phyloP scores from a whole-genome alignment of 73 alveolate genomes.

The Paramecium sonneborni region DNA sequence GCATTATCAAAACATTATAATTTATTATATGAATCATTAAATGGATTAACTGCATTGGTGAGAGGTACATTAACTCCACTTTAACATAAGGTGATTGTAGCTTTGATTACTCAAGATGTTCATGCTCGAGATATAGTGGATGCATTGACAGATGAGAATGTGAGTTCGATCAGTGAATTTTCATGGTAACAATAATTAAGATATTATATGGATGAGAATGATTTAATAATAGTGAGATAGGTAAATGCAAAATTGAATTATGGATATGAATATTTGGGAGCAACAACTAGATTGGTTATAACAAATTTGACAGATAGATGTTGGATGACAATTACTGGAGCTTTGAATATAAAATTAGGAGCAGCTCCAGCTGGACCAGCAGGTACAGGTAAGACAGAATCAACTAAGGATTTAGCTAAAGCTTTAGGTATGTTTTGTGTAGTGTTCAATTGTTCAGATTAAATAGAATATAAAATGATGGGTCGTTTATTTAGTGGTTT shows the following conservation, averaged over 20 bases:
- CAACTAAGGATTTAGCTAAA: constrained; percentile 99
- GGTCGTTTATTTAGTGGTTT: constrained; percentile 99
- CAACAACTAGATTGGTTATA: constrained; percentile 96
- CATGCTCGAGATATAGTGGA: constrained; percentile 97
- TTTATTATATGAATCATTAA: constrained; percentile 60
- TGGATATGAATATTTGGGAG: constrained; percentile 99
- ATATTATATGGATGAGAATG: constrained; percentile 95
- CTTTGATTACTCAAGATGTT: constrained; percentile 93
- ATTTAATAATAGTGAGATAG: constrained; percentile 85
- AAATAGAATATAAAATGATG: constrained; percentile 99
- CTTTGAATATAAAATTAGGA: constrained; percentile 98
- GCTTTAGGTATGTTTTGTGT: constrained; percentile 99
- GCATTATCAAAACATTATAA: constrained; percentile 58
- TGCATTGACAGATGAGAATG: constrained; percentile 73
- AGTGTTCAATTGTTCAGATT: constrained; percentile 99
- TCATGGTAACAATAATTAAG: constrained; percentile 86
- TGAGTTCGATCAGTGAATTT: constrained; percentile 64
- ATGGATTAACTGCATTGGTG: constrained; percentile 88
- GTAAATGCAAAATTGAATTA: constrained; percentile 92
- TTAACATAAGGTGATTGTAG: constrained; percentile 87
- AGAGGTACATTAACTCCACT: constrained; percentile 85
- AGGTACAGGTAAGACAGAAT: constrained; percentile 99
- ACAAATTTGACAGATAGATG: constrained; percentile 99
- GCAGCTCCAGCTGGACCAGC: constrained; percentile 99
- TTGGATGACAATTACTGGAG: constrained; percentile 99